Conservation (phyloP, 2,329 filamentous ascomycete species). For the Periglandula ipomoeae region DNA sequence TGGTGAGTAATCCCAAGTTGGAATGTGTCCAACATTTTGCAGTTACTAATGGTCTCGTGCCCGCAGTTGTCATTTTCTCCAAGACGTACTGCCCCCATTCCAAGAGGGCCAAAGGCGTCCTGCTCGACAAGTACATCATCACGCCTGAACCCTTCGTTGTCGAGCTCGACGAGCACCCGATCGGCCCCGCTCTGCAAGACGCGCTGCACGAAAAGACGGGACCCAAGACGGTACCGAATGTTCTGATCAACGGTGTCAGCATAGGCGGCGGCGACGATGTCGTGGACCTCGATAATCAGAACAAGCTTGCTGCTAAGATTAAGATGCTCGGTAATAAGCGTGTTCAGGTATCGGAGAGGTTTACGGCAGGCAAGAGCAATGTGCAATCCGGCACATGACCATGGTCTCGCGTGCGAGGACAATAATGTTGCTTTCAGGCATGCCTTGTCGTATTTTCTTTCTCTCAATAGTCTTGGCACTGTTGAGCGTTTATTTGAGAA, state of each 20-base stretch:
- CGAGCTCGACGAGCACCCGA: constrained; percentile 74
- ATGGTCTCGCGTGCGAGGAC: too few species aligned
- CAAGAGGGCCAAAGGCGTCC: constrained; percentile 71
- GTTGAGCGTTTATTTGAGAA: background rate
- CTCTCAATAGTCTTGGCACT: background rate
- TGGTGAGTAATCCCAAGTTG: constrained; percentile 43
- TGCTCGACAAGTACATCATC: constrained; percentile 79
- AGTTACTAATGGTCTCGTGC: background rate
- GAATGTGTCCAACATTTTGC: background rate
- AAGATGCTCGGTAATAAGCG: constrained; percentile 64
- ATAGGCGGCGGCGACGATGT: constrained; percentile 90
- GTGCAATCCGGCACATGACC: constrained; percentile 6
- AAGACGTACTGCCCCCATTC: constrained; percentile 90
- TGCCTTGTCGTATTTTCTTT: background rate
- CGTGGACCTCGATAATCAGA: constrained; percentile 56
- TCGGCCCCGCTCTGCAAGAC: constrained; percentile 65
- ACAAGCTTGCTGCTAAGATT: constrained; percentile 62
- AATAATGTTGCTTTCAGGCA: background rate
- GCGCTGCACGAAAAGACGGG: constrained; percentile 65
- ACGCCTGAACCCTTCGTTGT: constrained; percentile 77
- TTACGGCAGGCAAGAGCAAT: constrained; percentile 15
- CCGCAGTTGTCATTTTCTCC: constrained; percentile 83
- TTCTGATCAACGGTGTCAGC: constrained; percentile 78
- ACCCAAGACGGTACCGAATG: constrained; percentile 80
- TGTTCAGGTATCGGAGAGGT: constrained; percentile 40